A percentile compares a stretch with the other conserved stretches of the same genome.
These are phyloP conservation scores for Apiospora kogelbergensis DNA, from an alignment of 2,329 filamentous ascomycete species.

Conservation along the genomic window DNA sequence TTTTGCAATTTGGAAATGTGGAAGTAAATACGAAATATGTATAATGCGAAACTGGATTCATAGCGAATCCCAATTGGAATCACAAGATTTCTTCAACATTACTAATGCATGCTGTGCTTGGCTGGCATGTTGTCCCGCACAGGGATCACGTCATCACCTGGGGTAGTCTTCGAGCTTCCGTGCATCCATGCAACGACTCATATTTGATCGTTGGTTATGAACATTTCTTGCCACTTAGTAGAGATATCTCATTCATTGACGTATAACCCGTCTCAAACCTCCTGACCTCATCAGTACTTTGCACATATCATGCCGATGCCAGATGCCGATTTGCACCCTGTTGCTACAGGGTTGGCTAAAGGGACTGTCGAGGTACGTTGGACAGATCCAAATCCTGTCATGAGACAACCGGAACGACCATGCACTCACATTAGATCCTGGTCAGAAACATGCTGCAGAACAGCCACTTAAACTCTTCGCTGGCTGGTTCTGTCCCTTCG, in stretches of 20 bases:
- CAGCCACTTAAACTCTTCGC: constrained; percentile 22
- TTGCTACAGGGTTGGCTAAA: constrained; percentile 28
- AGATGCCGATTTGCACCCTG: constrained; percentile 26
- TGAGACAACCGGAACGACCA: background rate
- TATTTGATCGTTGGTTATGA: too few relatives aligned
- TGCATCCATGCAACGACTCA: background rate
- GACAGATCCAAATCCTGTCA: background rate
- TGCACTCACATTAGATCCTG: background rate
- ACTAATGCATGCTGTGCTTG: background rate
- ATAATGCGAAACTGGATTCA: background rate
- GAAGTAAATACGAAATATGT: background rate
- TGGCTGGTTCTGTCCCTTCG: constrained; percentile 32
- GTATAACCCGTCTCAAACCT: constrained; percentile 12
- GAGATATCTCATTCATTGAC: too few relatives aligned
- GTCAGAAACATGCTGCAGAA: constrained; percentile 26
- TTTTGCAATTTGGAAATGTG: constrained; percentile 1
- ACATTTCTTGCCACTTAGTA: too few relatives aligned
- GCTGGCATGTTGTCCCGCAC: background rate
- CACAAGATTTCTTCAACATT: background rate
- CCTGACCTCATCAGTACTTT: too few relatives aligned
- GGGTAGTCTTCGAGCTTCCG: background rate
- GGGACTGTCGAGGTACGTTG: constrained; percentile 24
- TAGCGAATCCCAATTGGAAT: background rate
- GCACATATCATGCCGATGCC: constrained; percentile 22
- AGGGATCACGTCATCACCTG: background rate